Percentiles rank a stretch among this genome's conserved stretches.
Evolutionary conservation across 202 grass and related monocot species (phyloP).

Genomic region (Carex arenaria): DNA sequence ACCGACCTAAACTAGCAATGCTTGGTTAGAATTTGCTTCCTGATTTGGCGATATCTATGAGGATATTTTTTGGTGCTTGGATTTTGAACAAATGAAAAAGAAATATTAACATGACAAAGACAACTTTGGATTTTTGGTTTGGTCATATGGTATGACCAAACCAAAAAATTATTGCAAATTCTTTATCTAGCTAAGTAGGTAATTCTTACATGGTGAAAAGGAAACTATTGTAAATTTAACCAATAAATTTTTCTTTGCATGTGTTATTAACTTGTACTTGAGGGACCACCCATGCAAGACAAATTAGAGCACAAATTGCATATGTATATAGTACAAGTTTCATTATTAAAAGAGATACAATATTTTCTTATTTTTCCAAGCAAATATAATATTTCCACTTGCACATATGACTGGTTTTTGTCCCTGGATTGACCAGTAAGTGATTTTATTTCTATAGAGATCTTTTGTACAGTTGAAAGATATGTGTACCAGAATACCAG

Average conservation of each 20-base stretch:
- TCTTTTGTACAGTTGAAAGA: not conserved
- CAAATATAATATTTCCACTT: not conserved
- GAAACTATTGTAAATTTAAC: not conserved
- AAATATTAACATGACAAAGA: not conserved
- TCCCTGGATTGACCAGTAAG: not conserved
- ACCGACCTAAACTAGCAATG: not conserved
- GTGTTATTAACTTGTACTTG: constrained; percentile 5
- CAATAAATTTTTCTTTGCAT: constrained; percentile 9
- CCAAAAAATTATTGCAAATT: too few species aligned
- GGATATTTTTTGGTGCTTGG: not conserved
- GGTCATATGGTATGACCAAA: not conserved
- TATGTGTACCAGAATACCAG: not conserved
- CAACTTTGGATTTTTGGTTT: not conserved
- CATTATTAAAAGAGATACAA: not conserved
- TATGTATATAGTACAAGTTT: not conserved
- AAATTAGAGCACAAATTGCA: not conserved
- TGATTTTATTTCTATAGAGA: not conserved
- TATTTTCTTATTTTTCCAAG: not conserved
- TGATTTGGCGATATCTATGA: not conserved
- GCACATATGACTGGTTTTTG: not conserved
- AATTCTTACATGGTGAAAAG: not conserved
- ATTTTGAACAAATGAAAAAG: not conserved
- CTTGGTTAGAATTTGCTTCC: not conserved
- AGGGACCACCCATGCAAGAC: not conserved
- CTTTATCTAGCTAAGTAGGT: not conserved